Evolutionary conservation across 306 rosid genomes (phyloP).

Genomic region (Phaseolus lunatus): DNA sequence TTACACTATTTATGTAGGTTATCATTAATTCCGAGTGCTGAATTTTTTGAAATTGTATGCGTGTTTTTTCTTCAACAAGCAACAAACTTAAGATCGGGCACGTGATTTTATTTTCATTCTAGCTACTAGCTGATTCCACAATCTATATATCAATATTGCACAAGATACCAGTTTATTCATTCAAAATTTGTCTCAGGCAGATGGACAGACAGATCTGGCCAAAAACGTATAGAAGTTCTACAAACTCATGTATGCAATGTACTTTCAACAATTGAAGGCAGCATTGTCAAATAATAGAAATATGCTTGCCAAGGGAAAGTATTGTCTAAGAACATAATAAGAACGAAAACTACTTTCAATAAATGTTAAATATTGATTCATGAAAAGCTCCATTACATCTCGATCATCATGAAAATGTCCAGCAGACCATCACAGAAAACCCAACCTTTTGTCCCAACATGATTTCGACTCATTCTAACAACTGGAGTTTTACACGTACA

Average conservation of each 20-base stretch:
- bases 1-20: background rate
- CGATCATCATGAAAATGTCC: background rate
- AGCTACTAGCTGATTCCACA: constrained; percentile 27
- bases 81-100: background rate
- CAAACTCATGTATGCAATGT: background rate
- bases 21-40: background rate
- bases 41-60: constrained; percentile 34
- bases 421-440: background rate
- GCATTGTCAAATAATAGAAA: background rate
- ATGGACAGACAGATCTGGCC: background rate
- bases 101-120: background rate
- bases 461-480: constrained; percentile 6
- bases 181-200: constrained; percentile 7
- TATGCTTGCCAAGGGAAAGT: background rate
- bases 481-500: constrained; percentile 17
- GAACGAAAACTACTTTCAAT: constrained; percentile 1
- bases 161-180: constrained; percentile 2
- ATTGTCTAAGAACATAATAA: background rate
- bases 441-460: constrained; percentile 30
- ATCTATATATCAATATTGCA: background rate
- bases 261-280: background rate
- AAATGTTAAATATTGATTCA: constrained; percentile 30
- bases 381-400: constrained; percentile 12
- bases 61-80: constrained; percentile 27
- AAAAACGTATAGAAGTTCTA: background rate